Evolutionary conservation across 257 asterid genomes (phyloP).

Genomic region (Solanum tarijense): DNA sequence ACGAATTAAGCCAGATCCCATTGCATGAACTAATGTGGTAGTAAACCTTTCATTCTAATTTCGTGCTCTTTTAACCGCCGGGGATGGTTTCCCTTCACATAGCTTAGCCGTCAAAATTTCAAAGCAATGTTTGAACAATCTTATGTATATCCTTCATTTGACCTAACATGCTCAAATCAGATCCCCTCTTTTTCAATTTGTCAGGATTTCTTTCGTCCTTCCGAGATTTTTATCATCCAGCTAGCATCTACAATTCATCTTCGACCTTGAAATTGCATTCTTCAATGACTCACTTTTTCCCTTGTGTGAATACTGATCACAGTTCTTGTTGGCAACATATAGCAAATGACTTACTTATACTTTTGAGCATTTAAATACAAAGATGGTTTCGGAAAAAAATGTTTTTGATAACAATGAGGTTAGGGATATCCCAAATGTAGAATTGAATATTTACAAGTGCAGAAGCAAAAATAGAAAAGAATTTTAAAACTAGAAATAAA

Average conservation of each 20-base stretch:
- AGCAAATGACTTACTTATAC: not conserved
- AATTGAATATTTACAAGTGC: not conserved
- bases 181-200: not conserved
- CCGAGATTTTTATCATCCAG: not conserved
- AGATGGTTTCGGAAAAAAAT: not conserved
- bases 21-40: not conserved
- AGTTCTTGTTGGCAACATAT: not conserved
- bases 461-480: not conserved
- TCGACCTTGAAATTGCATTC: not conserved
- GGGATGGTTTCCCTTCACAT: not conserved
- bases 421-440: not conserved
- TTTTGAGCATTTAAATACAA: not conserved
- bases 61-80: not conserved
- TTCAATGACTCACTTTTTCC: not conserved
- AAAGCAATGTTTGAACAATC: not conserved
- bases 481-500: not conserved
- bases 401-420: not conserved
- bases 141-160: not conserved
- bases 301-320: not conserved
- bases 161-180: not conserved
- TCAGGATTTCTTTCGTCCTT: not conserved
- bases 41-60: not conserved
- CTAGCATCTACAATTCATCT: not conserved
- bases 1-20: not conserved
- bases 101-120: not conserved